A percentile compares a stretch with the other conserved stretches of the same genome.
Conservation (phyloP, 768 basidiomycete genomes). For the Amanita fuliginea region DNA sequence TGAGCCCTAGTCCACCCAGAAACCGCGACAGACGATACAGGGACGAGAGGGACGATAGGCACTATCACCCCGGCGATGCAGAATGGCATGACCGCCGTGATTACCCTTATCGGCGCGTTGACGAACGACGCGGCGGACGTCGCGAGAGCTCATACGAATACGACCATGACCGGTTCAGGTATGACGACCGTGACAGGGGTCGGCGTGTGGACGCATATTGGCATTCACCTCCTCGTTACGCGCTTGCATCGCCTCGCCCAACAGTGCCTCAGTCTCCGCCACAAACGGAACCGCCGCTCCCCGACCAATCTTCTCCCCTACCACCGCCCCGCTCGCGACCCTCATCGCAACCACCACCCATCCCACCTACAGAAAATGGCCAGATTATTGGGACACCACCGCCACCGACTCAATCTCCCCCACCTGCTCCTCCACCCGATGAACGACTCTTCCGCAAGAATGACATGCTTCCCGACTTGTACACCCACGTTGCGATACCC, state of each 20-base stretch:
- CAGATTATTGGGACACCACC: constrained; percentile 12
- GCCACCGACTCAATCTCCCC: constrained; percentile 17
- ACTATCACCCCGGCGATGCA: constrained; percentile 10
- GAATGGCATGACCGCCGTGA: constrained; percentile 20
- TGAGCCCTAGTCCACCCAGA: constrained; percentile 24
- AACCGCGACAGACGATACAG: constrained; percentile 11
- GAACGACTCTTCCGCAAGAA: constrained; percentile 17
- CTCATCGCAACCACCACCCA: constrained; percentile 9
- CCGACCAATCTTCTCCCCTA: constrained; percentile 12
- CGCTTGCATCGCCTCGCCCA: constrained; percentile 10
- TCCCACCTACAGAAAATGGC: background rate
- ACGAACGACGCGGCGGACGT: constrained; percentile 23
- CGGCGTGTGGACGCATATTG: constrained; percentile 14
- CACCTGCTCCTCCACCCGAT: constrained; percentile 21
- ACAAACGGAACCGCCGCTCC: constrained; percentile 10
- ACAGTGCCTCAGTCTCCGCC: constrained; percentile 13
- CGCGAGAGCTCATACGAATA: constrained; percentile 14
- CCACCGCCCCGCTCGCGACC: constrained; percentile 11
- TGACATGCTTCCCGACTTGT: constrained; percentile 22
- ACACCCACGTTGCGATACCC: constrained; percentile 30
- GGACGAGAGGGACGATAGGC: constrained; percentile 13
- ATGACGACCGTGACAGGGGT: constrained; percentile 13
- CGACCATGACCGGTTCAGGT: constrained; percentile 6
- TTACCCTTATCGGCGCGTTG: constrained; percentile 15
- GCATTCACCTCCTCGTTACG: constrained; percentile 10